Evolutionary conservation across 2,329 filamentous ascomycete species (phyloP).

Genomic region (Pseudomassariella vexata): DNA sequence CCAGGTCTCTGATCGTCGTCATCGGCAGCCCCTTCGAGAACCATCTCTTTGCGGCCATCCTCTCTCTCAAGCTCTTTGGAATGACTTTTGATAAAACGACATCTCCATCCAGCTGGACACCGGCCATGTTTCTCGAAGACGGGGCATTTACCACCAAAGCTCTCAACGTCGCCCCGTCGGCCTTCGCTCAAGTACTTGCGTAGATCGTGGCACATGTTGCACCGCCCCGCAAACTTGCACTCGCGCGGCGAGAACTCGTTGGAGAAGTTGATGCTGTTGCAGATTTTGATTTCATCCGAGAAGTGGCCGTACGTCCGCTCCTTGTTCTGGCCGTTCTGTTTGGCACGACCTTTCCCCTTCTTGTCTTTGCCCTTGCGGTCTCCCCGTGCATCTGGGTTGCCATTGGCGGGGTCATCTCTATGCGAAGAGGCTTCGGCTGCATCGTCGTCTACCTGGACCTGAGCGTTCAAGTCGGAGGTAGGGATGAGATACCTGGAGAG

Average conservation of each 20-base stretch:
- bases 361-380: constrained; percentile 38
- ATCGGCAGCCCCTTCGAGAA: constrained; percentile 48
- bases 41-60: constrained; percentile 77
- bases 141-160: constrained; percentile 74
- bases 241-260: constrained; percentile 76
- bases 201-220: constrained; percentile 77
- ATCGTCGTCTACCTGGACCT: constrained; percentile 45
- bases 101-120: constrained; percentile 88
- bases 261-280: constrained; percentile 63
- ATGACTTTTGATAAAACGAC: constrained; percentile 83
- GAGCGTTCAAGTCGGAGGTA: constrained; percentile 10
- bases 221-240: constrained; percentile 75
- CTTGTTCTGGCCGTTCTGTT: constrained; percentile 73
- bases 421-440: constrained; percentile 49
- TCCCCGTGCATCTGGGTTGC: constrained; percentile 27
- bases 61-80: constrained; percentile 71
- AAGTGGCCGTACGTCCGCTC: constrained; percentile 76
- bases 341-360: constrained; percentile 49
- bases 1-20: constrained; percentile 47
- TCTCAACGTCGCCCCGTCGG: constrained; percentile 72
- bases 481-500: constrained; percentile 28
- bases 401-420: constrained; percentile 52
- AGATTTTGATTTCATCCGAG: constrained; percentile 71
- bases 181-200: constrained; percentile 79
- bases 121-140: constrained; percentile 70